Conservation (phyloP, 257 asterid genomes). For the Solanum acaule region DNA sequence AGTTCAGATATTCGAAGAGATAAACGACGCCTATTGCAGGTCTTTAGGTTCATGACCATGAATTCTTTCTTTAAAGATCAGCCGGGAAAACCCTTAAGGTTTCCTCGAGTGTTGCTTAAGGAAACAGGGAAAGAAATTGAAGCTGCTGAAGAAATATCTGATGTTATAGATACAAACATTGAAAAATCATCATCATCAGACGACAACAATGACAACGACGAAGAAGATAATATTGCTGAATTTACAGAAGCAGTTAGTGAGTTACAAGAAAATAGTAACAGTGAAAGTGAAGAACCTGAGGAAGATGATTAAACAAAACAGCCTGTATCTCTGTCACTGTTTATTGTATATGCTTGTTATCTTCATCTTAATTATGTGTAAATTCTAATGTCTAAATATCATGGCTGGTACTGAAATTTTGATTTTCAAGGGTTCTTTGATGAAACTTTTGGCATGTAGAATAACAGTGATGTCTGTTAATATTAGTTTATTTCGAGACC, state of each 20-base stretch:
- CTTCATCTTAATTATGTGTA: background rate
- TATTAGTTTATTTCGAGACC: background rate
- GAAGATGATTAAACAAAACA: constrained; percentile 5
- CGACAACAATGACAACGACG: background rate
- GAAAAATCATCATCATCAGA: constrained; percentile 1
- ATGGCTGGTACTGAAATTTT: background rate
- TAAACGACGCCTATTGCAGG: constrained; percentile 60
- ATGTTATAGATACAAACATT: background rate
- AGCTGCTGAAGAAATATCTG: constrained; percentile 7
- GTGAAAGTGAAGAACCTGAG: constrained; percentile 3
- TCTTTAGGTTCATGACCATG: constrained; percentile 70
- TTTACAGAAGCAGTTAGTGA: background rate
- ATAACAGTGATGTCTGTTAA: background rate
- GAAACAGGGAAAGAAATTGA: constrained; percentile 28
- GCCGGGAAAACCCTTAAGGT: constrained; percentile 45
- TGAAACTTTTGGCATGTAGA: background rate
- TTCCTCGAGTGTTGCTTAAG: constrained; percentile 47
- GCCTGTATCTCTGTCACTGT: background rate
- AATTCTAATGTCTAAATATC: background rate
- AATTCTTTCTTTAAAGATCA: constrained; percentile 58
- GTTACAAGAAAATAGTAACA: background rate
- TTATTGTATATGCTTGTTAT: background rate
- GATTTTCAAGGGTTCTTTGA: background rate
- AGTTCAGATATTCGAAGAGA: constrained; percentile 67
- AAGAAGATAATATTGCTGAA: background rate